phyloP scores from a whole-genome alignment of 2,329 filamentous ascomycete genomes.

The Trichoderma sp. region DNA sequence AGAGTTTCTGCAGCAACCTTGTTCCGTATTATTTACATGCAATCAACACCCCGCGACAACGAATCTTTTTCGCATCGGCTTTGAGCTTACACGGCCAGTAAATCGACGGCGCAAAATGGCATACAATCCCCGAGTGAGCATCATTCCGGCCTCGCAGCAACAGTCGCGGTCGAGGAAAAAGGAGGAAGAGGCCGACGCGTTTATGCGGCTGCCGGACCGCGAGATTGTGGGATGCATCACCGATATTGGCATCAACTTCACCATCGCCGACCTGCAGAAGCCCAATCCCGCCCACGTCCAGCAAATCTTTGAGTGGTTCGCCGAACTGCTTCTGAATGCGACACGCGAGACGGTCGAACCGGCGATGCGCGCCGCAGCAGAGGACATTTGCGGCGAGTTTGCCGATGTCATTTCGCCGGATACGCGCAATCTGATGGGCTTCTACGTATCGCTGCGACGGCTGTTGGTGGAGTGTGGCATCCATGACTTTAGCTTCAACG shows the following conservation, averaged over 20 bases:
- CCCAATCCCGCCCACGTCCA: constrained; percentile 93
- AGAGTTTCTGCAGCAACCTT: constrained; percentile 21
- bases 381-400: constrained; percentile 81
- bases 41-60: background rate
- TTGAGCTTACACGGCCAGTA: background rate
- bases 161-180: constrained; percentile 55
- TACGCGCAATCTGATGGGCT: constrained; percentile 91
- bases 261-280: constrained; percentile 81
- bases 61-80: background rate
- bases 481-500: constrained; percentile 87
- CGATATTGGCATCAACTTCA: constrained; percentile 91
- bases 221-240: constrained; percentile 97
- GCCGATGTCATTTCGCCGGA: constrained; percentile 82
- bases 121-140: constrained; percentile 59
- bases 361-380: constrained; percentile 87
- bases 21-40: background rate
- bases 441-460: constrained; percentile 79
- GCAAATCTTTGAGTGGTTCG: constrained; percentile 97
- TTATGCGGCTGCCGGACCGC: constrained; percentile 59
- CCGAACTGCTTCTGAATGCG: constrained; percentile 87
- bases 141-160: constrained; percentile 50
- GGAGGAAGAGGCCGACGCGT: constrained; percentile 57
- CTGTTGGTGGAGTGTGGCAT: constrained; percentile 86
- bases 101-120: constrained; percentile 42
- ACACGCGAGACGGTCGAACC: constrained; percentile 92